phyloP scores from a whole-genome alignment of 495 filamentous ascomycete genomes.

The Penicillium parvum region DNA sequence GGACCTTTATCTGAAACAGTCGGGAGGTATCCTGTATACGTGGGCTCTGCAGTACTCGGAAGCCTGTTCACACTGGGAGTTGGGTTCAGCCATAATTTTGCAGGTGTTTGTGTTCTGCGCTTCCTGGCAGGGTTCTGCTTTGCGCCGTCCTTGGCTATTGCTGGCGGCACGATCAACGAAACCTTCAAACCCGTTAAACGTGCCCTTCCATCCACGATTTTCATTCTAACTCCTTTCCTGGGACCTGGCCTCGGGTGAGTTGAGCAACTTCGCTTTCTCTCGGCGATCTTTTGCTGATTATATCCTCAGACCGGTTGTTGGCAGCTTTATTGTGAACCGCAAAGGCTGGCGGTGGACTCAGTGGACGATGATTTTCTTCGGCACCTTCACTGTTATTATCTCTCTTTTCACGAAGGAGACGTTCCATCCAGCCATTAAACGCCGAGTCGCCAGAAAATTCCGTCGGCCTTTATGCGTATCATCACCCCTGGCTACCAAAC shows the following conservation, averaged over 20 bases:
- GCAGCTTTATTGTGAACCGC: slow-evolving; percentile 54
- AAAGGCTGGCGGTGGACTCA: slow-evolving; percentile 63
- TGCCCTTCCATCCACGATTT: slow-evolving; percentile 32
- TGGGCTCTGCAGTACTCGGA: slow-evolving; percentile 47
- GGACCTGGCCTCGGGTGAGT: slow-evolving; percentile 35
- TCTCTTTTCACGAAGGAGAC: slow-evolving; percentile 46
- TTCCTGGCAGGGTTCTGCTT: slow-evolving; percentile 57
- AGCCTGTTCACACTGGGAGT: slow-evolving; percentile 61
- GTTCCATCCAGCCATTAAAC: slow-evolving; percentile 58
- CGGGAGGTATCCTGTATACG: slow-evolving; percentile 53
- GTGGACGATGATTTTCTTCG: slow-evolving; percentile 48
- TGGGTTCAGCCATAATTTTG: slow-evolving; percentile 54
- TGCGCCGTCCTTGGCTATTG: slow-evolving; percentile 36
- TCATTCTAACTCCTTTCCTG: slow-evolving; percentile 37
- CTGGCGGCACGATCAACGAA: slow-evolving; percentile 45
- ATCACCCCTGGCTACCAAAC: slow-evolving; percentile 25
- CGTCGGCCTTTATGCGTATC: slow-evolving; percentile 33
- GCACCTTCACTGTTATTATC: slow-evolving; percentile 34
- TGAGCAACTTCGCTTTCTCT: slow-evolving; percentile 1
- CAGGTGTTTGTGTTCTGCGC: slow-evolving; percentile 50
- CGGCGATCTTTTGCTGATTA: slow-evolving; percentile 26
- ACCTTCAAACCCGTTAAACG: slow-evolving; percentile 29
- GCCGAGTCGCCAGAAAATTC: slow-evolving; percentile 43
- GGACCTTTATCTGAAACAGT: slow-evolving; percentile 58
- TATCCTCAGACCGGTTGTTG: slow-evolving; percentile 54